Percentiles rank a stretch among this genome's conserved stretches.
Conservation (phyloP, 2,329 filamentous ascomycete genomes). For the Penicillium sp. region DNA sequence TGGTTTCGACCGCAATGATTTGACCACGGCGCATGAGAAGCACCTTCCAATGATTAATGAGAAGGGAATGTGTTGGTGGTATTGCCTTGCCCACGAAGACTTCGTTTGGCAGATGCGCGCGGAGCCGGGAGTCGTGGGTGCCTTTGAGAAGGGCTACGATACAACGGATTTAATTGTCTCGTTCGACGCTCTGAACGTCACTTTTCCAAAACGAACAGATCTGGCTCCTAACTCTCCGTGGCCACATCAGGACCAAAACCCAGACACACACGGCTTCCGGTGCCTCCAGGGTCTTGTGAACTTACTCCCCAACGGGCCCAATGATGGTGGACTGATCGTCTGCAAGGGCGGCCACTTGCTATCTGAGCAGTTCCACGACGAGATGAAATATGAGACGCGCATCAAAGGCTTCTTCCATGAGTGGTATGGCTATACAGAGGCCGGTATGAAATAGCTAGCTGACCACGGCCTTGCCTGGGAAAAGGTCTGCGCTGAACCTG, state of each 20-base stretch:
- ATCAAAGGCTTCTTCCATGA: slow-evolving; percentile 20
- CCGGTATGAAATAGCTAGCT: slow-evolving; percentile 42
- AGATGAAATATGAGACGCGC: slow-evolving; percentile 20
- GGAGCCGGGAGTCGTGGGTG: slow-evolving; percentile 36
- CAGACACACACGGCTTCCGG: slow-evolving; percentile 31
- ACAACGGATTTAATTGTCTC: slow-evolving; percentile 17
- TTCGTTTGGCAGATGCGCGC: slow-evolving; percentile 28
- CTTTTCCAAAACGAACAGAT: slow-evolving; percentile 24
- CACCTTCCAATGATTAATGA: slow-evolving; percentile 44
- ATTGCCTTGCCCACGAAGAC: slow-evolving; percentile 2
- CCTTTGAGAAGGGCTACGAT: slow-evolving; percentile 38
- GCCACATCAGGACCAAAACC: slow-evolving; percentile 43
- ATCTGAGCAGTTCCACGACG: slow-evolving; percentile 40
- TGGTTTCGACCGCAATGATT: slow-evolving; percentile 38
- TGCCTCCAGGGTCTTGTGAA: slow-evolving; percentile 43
- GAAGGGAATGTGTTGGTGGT: slow-evolving; percentile 22
- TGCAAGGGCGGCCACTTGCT: slow-evolving; percentile 38
- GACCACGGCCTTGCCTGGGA: slow-evolving; percentile 34
- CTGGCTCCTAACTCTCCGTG: slow-evolving; percentile 28
- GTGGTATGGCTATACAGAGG: slow-evolving; percentile 40
- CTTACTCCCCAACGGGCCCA: slow-evolving; percentile 37
- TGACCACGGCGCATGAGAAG: slow-evolving; percentile 39
- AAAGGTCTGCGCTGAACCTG: slow-evolving; percentile 41
- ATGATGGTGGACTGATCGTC: slow-evolving; percentile 45
- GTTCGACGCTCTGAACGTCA: slow-evolving; percentile 16